Evolutionary conservation across 306 rosid genomes (phyloP).

Genomic region (Luffa acutangula): DNA sequence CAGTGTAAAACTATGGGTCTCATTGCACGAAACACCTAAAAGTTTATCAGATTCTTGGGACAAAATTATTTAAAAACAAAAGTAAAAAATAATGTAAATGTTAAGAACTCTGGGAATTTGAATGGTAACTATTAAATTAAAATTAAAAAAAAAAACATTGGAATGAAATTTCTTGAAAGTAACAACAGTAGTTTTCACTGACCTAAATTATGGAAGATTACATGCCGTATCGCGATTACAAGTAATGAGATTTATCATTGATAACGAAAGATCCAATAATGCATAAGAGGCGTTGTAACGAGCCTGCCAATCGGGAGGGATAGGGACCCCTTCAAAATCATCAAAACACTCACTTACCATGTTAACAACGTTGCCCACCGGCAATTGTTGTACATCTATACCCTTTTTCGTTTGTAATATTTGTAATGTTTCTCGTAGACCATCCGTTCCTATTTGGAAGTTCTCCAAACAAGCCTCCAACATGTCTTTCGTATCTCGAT

Average conservation of each 20-base stretch:
- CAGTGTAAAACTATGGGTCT: too few relatives aligned
- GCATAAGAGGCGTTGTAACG: not conserved
- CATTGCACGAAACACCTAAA: too few relatives aligned
- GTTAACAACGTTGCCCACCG: fast-evolving
- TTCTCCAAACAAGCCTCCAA: not conserved
- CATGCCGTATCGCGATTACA: not conserved
- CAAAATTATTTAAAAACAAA: too few relatives aligned
- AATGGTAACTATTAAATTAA: too few relatives aligned
- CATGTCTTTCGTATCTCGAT: not conserved
- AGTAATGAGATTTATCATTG: not conserved
- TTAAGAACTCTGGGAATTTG: too few relatives aligned
- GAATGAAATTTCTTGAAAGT: too few relatives aligned
- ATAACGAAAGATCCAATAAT: not conserved
- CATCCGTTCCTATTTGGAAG: not conserved
- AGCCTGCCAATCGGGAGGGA: not conserved
- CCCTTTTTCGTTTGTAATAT: not conserved
- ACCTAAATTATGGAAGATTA: too few relatives aligned
- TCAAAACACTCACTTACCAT: not conserved
- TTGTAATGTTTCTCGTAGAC: not conserved
- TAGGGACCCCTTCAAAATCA: not conserved
- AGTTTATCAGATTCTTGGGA: too few relatives aligned
- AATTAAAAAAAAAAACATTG: too few relatives aligned
- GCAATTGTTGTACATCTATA: not conserved
- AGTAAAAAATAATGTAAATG: too few relatives aligned
- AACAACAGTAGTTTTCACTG: too few relatives aligned